Evolutionary conservation across 306 rosid species (phyloP), one percentile per base, ranked within the genome.

Genomic region (Begonia loranthoides): DNA sequence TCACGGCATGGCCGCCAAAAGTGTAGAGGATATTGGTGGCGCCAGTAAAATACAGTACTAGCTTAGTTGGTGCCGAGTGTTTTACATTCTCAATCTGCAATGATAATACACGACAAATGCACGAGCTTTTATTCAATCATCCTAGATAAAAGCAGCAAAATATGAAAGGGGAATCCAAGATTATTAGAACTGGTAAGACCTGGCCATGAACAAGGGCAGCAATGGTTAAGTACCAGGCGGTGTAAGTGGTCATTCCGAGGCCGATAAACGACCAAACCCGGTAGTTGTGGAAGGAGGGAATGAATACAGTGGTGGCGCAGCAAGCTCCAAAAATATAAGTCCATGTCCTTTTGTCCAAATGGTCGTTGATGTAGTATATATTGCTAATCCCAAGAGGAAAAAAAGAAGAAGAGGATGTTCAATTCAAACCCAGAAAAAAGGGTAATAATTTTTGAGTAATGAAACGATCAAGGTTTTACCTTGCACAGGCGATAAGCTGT

Each of bases 241-340:
- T 86, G 63, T 86, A 92, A 54, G 99, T 86, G 54, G 99, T 92
- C 99, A 92, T 92, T 58, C 88, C 96, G 46, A 92, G 96, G 15
- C 99, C 99, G n/a, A 92, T 73, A 52, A 92, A 92, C 4, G 99
- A 92, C 99, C 99, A 92, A 54, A 92, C 68, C 17, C 99, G 72
- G 66, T 92, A 92, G 73, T 92, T 92, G 43, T 92, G 99, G 57
- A 86, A 92, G 24, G 99, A 92, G 10, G 99, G 99, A 9, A 92
- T 78, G 86, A 92, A 92, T 51, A 92, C 99, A 10, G 96, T 76
- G 2, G 99, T 92, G 49, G 99, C 99, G 65, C 99, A 92, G 62
- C 99, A 92, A 67, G 99, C 99, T 56, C 99, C 99, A 64, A 92
- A 92, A 11, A 92, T 86, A 17, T 92, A 92, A 5, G 99, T 92